Conservation (phyloP, 352 stramenopile species). For the Phytopythium montanum region DNA sequence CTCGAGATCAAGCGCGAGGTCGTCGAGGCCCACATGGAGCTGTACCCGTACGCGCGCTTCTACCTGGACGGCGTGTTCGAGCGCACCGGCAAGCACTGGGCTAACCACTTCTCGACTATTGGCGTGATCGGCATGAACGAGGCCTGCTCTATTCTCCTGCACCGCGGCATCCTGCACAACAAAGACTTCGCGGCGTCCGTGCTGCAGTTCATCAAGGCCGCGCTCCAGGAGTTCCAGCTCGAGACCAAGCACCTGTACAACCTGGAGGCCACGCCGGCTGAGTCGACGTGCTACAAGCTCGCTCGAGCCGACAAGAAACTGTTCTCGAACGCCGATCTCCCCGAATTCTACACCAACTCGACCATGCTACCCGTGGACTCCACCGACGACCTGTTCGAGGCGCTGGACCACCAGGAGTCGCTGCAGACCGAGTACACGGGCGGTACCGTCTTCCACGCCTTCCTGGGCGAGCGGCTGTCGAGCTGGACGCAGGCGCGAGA, state of each 20-base stretch:
- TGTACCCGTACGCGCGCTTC: slow-evolving; percentile 28
- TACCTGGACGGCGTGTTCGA: slow-evolving; percentile 25
- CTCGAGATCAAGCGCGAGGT: slow-evolving; percentile 25
- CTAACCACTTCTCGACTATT: slow-evolving; percentile 30
- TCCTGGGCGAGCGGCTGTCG: slow-evolving; percentile 23
- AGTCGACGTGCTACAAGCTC: slow-evolving; percentile 31
- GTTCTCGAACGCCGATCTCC: slow-evolving; percentile 16
- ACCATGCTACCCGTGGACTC: slow-evolving; percentile 28
- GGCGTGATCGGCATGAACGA: slow-evolving; percentile 30
- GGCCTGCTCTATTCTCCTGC: slow-evolving; percentile 20
- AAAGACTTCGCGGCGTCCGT: slow-evolving; percentile 24
- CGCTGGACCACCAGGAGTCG: slow-evolving; percentile 23
- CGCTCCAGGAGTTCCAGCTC: slow-evolving; percentile 23
- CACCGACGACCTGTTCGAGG: slow-evolving; percentile 25
- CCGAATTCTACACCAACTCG: slow-evolving; percentile 29
- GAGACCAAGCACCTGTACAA: slow-evolving; percentile 30
- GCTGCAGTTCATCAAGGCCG: slow-evolving; percentile 25
- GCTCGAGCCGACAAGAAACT: slow-evolving; percentile 23
- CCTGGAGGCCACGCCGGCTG: slow-evolving; percentile 24
- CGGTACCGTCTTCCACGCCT: slow-evolving; percentile 27
- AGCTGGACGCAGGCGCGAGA: slow-evolving; percentile 27
- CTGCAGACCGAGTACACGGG: slow-evolving; percentile 28
- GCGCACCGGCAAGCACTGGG: slow-evolving; percentile 26
- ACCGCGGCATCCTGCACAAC: slow-evolving; percentile 25
- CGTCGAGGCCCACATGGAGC: slow-evolving; percentile 25